Base-by-base conservation (phyloP, 1,284 basidiomycete species). In the Rhodotorula sp. region DNA sequence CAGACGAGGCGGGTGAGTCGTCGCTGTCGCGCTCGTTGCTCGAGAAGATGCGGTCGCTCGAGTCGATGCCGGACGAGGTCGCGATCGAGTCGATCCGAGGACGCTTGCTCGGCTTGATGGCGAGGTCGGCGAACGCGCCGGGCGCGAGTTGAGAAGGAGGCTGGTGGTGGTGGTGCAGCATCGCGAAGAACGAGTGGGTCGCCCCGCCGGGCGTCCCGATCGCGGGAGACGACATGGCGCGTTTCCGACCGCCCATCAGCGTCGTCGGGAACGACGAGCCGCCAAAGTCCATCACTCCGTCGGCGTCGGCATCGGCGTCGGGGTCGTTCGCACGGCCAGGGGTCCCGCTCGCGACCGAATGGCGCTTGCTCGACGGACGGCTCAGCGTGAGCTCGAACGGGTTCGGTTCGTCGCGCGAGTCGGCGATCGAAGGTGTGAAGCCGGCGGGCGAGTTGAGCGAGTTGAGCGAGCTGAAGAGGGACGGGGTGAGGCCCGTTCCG, bases 331-430 rank as follows among this genome's bases (percentile, higher is more conserved):
- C 30, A 18, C 24, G 28, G 50, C 22, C 51, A 34, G 31, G 10
- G 8, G 28, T 24, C 44, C 40, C 44, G 46, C 20, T 31, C 20
- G 40, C 37, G 30, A 59, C 26, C 28, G 61, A 55, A 10, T 57
- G 60, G 18, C 68, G 56, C 61, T 24, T 58, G 13, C 47, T 50
- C 56, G 44, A 46, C 37, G 52, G 46, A 28, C 20, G 16, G 46
- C 53, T 62, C 34, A 71, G 59, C 28, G 61, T 68, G 28, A 64
- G 30, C 58, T 68, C 70, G 61, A 71, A 71, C 40, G 70, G 70
- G 59, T 71, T 68, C 34, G 53, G 47, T 40, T 71, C 67, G 61
- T 22, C 44, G 15, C 4, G 16, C 8, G 28, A 1, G 24, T 11
- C 47, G 6, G 37, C 24, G 52, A 69, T 31, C 1, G 64, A 63